phyloP scores from a whole-genome alignment of 2,329 filamentous ascomycete genomes.

The Cladobotryum mycophilum region DNA sequence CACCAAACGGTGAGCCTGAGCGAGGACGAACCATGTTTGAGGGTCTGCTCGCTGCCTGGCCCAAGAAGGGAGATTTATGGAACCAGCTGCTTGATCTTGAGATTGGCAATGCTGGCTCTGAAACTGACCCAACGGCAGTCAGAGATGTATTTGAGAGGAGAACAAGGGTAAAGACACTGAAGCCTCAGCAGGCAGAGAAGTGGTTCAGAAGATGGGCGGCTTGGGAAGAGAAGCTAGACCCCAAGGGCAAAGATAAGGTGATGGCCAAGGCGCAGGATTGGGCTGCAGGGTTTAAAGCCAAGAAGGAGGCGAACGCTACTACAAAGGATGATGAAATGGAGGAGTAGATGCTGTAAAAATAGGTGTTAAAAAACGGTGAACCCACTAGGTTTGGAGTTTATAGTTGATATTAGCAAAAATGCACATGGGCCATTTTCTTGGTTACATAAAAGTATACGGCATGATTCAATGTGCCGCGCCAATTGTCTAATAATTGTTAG shows the following conservation, averaged over 20 bases:
- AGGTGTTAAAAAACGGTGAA: neutral
- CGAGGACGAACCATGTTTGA: conserved; percentile 93
- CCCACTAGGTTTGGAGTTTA: conserved; percentile 8
- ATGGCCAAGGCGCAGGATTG: conserved; percentile 66
- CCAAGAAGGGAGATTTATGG: conserved; percentile 89
- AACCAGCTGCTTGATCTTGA: conserved; percentile 87
- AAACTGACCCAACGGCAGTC: conserved; percentile 50
- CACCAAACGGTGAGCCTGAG: conserved; percentile 74
- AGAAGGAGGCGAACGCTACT: conserved; percentile 33
- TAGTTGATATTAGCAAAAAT: conserved; percentile 3
- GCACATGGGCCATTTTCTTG: neutral
- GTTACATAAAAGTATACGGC: neutral
- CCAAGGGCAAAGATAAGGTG: conserved; percentile 61
- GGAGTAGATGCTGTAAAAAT: conserved; percentile 16
- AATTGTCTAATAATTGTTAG: too few relatives aligned
- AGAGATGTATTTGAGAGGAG: conserved; percentile 80
- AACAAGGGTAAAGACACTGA: conserved; percentile 61
- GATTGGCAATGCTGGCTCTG: conserved; percentile 49
- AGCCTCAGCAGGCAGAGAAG: conserved; percentile 73
- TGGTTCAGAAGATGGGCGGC: conserved; percentile 90
- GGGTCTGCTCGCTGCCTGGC: conserved; percentile 73
- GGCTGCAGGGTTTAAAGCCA: conserved; percentile 48
- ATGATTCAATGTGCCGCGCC: neutral
- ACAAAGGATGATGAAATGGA: conserved; percentile 30
- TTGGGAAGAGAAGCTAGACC: conserved; percentile 73